Evolutionary conservation across 2,329 filamentous ascomycete genomes (phyloP).

Genomic region (Chaetomium strumarium): DNA sequence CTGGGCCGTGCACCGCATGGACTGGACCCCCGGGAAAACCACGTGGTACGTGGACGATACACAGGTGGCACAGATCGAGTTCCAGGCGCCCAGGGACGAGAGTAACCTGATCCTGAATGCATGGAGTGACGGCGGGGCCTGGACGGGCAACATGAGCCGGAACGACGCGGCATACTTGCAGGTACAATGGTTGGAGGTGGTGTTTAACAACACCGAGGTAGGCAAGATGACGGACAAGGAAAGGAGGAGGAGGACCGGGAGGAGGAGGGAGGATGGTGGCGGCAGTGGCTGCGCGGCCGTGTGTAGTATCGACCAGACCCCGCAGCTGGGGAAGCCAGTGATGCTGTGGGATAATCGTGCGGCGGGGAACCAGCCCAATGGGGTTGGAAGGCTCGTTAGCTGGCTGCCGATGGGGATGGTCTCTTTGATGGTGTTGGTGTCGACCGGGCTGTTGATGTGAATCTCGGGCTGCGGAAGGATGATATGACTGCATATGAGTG

Average conservation of each 20-base stretch:
- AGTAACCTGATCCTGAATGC: constrained; percentile 52
- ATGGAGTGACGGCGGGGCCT: constrained; percentile 55
- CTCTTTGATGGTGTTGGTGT: background rate
- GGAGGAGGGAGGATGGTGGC: background rate
- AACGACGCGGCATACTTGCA: constrained; percentile 48
- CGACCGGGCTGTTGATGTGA: constrained; percentile 2
- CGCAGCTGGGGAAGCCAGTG: constrained; percentile 35
- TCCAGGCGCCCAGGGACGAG: constrained; percentile 49
- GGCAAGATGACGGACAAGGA: background rate
- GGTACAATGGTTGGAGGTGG: constrained; percentile 58
- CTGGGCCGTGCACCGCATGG: constrained; percentile 55
- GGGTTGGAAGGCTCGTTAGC: background rate
- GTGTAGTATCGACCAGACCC: constrained; percentile 34
- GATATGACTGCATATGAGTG: no score
- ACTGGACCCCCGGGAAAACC: constrained; percentile 50
- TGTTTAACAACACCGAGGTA: constrained; percentile 41
- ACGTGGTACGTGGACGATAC: constrained; percentile 52
- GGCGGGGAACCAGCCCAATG: background rate
- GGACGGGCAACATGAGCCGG: constrained; percentile 53
- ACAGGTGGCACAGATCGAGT: constrained; percentile 46
- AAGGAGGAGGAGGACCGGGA: no score
- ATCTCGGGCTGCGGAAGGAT: no score
- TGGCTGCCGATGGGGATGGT: constrained; percentile 5
- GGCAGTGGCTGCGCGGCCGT: constrained; percentile 24
- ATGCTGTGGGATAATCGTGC: constrained; percentile 27